Percentiles rank a stretch among this genome's conserved stretches.
Evolutionary conservation across 2,329 filamentous ascomycete species (phyloP).

Genomic region (Trichoderma cornu-damae): DNA sequence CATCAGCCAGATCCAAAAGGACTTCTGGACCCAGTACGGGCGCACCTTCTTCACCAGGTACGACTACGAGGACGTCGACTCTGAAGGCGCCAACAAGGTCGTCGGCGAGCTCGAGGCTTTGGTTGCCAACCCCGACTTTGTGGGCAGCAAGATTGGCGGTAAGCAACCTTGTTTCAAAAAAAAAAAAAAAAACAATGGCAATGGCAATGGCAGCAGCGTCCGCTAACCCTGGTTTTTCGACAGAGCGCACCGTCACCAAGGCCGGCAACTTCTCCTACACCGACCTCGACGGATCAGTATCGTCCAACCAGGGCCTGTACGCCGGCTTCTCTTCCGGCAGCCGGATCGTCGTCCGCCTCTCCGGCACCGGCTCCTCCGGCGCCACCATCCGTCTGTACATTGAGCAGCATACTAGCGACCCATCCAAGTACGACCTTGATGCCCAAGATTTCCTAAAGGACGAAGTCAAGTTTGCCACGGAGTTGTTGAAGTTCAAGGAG

Average conservation of each 20-base stretch:
- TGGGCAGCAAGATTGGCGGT: constrained; percentile 77
- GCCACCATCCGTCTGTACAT: constrained; percentile 96
- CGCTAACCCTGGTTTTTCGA: constrained; percentile 12
- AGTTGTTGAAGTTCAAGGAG: constrained; percentile 88
- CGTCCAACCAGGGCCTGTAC: constrained; percentile 93
- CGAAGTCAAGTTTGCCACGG: constrained; percentile 78
- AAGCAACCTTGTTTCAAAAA: constrained; percentile 25
- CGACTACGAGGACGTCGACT: constrained; percentile 94
- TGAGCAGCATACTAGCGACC: constrained; percentile 86
- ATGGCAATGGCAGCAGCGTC: constrained; percentile 20
- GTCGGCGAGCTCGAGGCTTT: constrained; percentile 74
- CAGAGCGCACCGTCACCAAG: constrained; percentile 73
- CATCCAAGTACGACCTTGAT: constrained; percentile 70
- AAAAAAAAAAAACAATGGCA: too few species aligned
- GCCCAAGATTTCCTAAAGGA: constrained; percentile 92
- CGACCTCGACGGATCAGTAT: constrained; percentile 93
- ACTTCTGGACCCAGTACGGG: constrained; percentile 95
- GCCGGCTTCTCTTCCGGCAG: constrained; percentile 92
- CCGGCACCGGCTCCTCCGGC: constrained; percentile 89
- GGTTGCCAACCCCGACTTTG: constrained; percentile 67
- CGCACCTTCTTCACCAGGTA: constrained; percentile 99
- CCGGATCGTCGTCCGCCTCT: constrained; percentile 90
- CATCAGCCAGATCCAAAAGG: constrained; percentile 92
- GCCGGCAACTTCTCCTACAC: constrained; percentile 98
- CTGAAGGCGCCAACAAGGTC: constrained; percentile 84